phyloP scores from a whole-genome alignment of 257 asterid species.

The Paulownia fortunei region DNA sequence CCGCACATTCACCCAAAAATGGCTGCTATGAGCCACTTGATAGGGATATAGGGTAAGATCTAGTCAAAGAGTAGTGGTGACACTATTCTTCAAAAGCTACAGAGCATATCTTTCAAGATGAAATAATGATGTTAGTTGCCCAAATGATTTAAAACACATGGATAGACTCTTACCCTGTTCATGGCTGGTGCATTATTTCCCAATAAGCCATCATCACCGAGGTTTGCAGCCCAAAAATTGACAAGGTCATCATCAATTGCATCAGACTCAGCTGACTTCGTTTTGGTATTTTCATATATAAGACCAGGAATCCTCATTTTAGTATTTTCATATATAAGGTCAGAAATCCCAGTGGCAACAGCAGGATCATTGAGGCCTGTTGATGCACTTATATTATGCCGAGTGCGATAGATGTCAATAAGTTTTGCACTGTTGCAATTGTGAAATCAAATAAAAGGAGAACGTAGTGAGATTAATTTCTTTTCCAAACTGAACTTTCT shows the following conservation, averaged over 20 bases:
- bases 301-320: conserved; percentile 67
- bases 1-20: not conserved
- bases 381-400: conserved; percentile 86
- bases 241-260: conserved; percentile 85
- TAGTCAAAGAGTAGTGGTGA: not conserved
- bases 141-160: not conserved
- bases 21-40: not conserved
- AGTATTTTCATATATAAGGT: conserved; percentile 78
- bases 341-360: conserved; percentile 86
- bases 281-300: conserved; percentile 64
- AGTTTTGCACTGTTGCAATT: conserved; percentile 66
- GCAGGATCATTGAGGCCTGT: conserved; percentile 86
- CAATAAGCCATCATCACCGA: conserved; percentile 65
- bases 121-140: not conserved
- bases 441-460: conserved; percentile 31
- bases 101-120: not conserved
- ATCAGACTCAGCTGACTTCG: conserved; percentile 61
- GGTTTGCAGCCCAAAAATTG: conserved; percentile 87
- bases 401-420: conserved; percentile 81
- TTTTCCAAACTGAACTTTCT: conserved; percentile 4
- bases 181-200: conserved; percentile 74
- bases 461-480: conserved; percentile 32
- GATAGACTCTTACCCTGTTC: conserved; percentile 66
- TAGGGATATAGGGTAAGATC: conserved; percentile 10
- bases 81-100: not conserved